These are phyloP conservation scores for Nannochloropsis oceanica DNA, from an alignment of 108 stramenopile species.

Conservation along the genomic window DNA sequence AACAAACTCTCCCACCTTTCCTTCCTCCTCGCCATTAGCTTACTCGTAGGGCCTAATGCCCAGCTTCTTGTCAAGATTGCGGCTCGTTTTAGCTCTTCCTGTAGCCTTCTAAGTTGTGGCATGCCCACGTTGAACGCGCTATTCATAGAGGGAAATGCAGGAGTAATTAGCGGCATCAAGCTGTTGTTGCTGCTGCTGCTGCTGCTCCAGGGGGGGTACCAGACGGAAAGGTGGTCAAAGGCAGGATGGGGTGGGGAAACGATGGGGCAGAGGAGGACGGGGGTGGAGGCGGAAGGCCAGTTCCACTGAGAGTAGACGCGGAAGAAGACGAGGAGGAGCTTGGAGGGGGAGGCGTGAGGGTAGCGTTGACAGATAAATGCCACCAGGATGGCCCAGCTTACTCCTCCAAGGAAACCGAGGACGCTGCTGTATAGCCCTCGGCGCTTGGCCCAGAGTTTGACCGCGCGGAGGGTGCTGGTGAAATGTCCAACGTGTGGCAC, in stretches of 20 bases:
- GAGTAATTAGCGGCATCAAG: slow-evolving; percentile 67
- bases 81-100: slow-evolving; percentile 47
- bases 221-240: neutral
- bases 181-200: no score
- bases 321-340: slow-evolving; percentile 51
- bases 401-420: slow-evolving; percentile 74
- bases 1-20: neutral
- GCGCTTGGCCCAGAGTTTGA: slow-evolving; percentile 63
- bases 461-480: slow-evolving; percentile 48
- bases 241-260: neutral
- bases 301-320: slow-evolving; percentile 51
- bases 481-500: slow-evolving; percentile 42
- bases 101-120: slow-evolving; percentile 58
- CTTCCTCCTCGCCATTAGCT: neutral
- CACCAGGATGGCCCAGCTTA: slow-evolving; percentile 69
- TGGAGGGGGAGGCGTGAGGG: slow-evolving; percentile 51
- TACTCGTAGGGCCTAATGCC: neutral
- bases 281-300: slow-evolving; percentile 44
- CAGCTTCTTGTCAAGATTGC: neutral
- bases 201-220: neutral
- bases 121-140: slow-evolving; percentile 65
- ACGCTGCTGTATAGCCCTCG: slow-evolving; percentile 70
- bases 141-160: slow-evolving; percentile 78
- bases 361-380: slow-evolving; percentile 68
- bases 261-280: slow-evolving; percentile 22